Evolutionary conservation across 2,329 filamentous ascomycete genomes (phyloP), one percentile per base, ranked within the genome.

Genomic region (Pleoardoris graminearum): DNA sequence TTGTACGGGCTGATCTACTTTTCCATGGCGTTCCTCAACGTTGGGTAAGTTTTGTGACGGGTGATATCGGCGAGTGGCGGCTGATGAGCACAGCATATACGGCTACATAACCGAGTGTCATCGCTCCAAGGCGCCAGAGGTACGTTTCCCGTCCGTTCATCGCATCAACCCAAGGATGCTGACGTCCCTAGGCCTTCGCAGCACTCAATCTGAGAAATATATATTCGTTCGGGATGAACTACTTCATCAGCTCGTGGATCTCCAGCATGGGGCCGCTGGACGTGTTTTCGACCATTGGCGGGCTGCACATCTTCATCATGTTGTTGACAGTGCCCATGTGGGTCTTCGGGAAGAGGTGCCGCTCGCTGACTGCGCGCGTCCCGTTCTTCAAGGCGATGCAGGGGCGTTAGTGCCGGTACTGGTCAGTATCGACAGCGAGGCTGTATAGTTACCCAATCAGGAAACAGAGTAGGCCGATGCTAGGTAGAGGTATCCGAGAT

Each of bases 201-300:
- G 82, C 93, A 72, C 82, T 96, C 59, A 86, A 96, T 51, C 95
- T 96, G 79, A 96, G 96, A 75, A 96, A 96, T 73, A 83, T 96
- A 59, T 95, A 96, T 75, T 89, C 86, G 57, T 96, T 94, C 64
- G 83, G 86, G 4, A 77, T 96, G 53, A 95, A 91, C 0, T 94
- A 86, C 68, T 87, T 83, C 63, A 91, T 90, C 0, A 94, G 89
- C 63, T 79, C 89, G 49, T 96, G 91, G 91, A 79, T 96, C 22
- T 79, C 86, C 10, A 63, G 75, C 1, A 68, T 73, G 49, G 85
- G 85, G 1, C 83, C 85, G 22, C 80, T 85, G 55, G 79, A 82
- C 48, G 76, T 82, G 0, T 92, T 96, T 73, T 80, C 87, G 49
- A 81, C 83, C 29, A 82, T 96, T 49, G 86, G 84, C 3, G 87